Conservation (phyloP, 2,329 filamentous ascomycete genomes). For the Ceratocystis harringtonii region DNA sequence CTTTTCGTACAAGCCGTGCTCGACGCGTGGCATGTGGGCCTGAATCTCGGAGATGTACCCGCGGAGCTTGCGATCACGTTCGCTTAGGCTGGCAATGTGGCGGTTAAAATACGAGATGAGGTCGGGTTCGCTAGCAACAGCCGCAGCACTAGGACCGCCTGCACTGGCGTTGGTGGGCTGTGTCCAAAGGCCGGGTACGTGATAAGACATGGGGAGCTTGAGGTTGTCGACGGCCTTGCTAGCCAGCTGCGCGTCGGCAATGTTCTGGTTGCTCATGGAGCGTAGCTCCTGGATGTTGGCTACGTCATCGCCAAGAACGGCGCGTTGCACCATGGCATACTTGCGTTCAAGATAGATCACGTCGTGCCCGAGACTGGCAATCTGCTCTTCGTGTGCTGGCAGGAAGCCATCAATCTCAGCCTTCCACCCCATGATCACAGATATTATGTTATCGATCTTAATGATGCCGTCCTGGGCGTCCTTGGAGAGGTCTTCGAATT, state of each 20-base stretch:
- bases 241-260: slow-evolving; percentile 52
- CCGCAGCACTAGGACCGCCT: slow-evolving; percentile 20
- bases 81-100: slow-evolving; percentile 30
- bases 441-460: slow-evolving; percentile 63
- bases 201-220: slow-evolving; percentile 47
- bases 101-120: slow-evolving; percentile 33
- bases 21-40: slow-evolving; percentile 34
- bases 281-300: slow-evolving; percentile 49
- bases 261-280: slow-evolving; percentile 45
- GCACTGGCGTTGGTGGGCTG: slow-evolving; percentile 24
- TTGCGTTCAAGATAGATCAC: slow-evolving; percentile 36
- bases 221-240: slow-evolving; percentile 63
- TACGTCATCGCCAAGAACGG: slow-evolving; percentile 38
- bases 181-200: slow-evolving; percentile 31
- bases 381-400: slow-evolving; percentile 37
- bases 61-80: slow-evolving; percentile 30
- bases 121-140: slow-evolving; percentile 28
- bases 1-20: slow-evolving; percentile 31
- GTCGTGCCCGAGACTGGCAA: slow-evolving; percentile 33
- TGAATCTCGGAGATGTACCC: slow-evolving; percentile 33
- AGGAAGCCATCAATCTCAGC: slow-evolving; percentile 59
- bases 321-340: slow-evolving; percentile 31
- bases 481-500: slow-evolving; percentile 79
- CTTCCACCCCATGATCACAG: slow-evolving; percentile 62
- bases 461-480: slow-evolving; percentile 67